Evolutionary conservation across 2,329 filamentous ascomycete species (phyloP).

Genomic region (Trichoderma sp.): DNA sequence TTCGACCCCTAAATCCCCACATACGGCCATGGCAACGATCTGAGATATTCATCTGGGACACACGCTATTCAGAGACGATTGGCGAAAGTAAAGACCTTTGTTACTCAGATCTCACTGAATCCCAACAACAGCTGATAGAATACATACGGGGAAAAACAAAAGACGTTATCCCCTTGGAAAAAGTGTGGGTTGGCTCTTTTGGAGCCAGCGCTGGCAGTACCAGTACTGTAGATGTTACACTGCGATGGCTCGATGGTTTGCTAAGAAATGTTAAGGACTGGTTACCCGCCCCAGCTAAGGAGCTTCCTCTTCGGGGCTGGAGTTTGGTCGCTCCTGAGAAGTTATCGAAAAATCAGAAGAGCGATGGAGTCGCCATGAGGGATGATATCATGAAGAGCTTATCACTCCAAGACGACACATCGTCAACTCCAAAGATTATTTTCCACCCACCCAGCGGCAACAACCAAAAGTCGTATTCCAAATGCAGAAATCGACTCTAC

Average conservation of each 20-base stretch:
- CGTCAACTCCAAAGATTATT: constrained; percentile 39
- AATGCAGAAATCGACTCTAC: constrained; percentile 49
- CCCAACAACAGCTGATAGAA: constrained; percentile 49
- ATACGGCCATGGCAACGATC: constrained; percentile 35
- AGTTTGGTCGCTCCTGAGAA: constrained; percentile 33
- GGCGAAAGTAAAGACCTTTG: constrained; percentile 27
- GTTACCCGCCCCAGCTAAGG: constrained; percentile 39
- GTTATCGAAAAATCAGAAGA: constrained; percentile 4
- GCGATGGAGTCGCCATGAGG: background rate
- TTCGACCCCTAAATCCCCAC: constrained; percentile 47
- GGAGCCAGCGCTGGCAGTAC: constrained; percentile 29
- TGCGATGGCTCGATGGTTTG: constrained; percentile 41
- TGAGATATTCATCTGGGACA: constrained; percentile 60
- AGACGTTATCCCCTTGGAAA: constrained; percentile 38
- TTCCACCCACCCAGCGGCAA: constrained; percentile 50
- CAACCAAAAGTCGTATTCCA: constrained; percentile 27
- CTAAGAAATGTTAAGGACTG: constrained; percentile 36
- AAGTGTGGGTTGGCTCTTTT: constrained; percentile 51
- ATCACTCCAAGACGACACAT: constrained; percentile 27
- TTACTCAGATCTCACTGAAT: constrained; percentile 44
- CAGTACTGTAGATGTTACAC: constrained; percentile 47
- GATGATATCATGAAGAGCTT: constrained; percentile 29
- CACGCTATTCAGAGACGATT: constrained; percentile 35
- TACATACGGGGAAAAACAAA: constrained; percentile 37
- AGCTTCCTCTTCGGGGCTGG: constrained; percentile 44